Conservation (phyloP, 306 rosid species). For the Fragaria nilgerrensis region DNA sequence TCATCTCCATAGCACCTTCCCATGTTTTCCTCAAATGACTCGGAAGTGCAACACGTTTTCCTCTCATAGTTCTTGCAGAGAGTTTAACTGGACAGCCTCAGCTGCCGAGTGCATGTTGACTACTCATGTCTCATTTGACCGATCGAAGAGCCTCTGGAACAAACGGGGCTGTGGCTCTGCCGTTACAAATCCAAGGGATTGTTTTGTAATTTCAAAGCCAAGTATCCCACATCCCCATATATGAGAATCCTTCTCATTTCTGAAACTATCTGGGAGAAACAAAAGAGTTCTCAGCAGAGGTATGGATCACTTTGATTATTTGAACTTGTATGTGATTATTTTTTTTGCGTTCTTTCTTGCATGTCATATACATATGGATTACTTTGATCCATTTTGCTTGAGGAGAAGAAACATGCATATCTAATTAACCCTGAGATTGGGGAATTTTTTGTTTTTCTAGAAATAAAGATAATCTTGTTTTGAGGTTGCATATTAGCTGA, state of each 20-base stretch:
- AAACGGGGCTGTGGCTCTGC: not conserved
- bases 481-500: conserved; percentile 1
- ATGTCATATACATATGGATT: not conserved
- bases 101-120: not conserved
- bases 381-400: not conserved
- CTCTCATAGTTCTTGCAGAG: too few species aligned
- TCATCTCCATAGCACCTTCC: too few species aligned
- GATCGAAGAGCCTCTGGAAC: not conserved
- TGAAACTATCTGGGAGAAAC: not conserved
- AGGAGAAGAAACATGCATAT: not conserved
- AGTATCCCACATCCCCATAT: not conserved
- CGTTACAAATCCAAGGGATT: conserved; percentile 1
- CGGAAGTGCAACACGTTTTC: too few species aligned
- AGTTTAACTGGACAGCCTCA: not conserved
- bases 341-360: not conserved
- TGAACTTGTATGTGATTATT: not conserved
- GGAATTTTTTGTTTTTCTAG: not conserved
- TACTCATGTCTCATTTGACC: not conserved
- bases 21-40: too few species aligned
- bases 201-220: not conserved
- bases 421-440: not conserved
- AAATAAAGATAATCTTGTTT: not conserved
- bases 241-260: not conserved
- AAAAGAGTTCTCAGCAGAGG: not conserved
- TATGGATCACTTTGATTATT: too few species aligned